Conservation (phyloP, 2,329 filamentous ascomycete species). For the Pyrenophora teres region DNA sequence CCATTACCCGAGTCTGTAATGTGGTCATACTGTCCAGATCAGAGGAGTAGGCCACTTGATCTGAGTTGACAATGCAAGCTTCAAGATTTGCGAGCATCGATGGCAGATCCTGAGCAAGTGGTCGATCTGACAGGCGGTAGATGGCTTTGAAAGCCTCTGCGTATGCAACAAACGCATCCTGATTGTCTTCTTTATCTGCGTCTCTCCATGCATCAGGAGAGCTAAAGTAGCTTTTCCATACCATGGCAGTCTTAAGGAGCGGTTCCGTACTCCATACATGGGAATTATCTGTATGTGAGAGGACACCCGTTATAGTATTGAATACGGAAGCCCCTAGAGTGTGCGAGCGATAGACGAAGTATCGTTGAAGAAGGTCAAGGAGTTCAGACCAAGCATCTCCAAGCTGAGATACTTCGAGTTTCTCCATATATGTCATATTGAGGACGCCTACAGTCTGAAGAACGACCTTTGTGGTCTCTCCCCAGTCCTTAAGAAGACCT, state of each 20-base stretch:
- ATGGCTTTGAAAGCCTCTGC: conserved; percentile 75
- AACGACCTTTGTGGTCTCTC: conserved; percentile 48
- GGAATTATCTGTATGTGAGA: conserved; percentile 38
- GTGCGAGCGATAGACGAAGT: conserved; percentile 49
- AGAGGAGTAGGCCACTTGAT: conserved; percentile 67
- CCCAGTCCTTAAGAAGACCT: conserved; percentile 40
- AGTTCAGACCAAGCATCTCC: conserved; percentile 76
- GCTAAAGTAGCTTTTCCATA: conserved; percentile 45
- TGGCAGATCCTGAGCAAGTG: conserved; percentile 65
- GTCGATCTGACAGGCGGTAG: conserved; percentile 72
- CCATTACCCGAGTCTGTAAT: conserved; percentile 71
- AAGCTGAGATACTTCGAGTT: conserved; percentile 71
- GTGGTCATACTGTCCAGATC: conserved; percentile 76
- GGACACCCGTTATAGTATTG: conserved; percentile 45
- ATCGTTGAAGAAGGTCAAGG: conserved; percentile 67
- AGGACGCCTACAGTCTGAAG: conserved; percentile 55
- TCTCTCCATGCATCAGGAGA: conserved; percentile 29
- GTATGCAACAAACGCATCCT: conserved; percentile 85
- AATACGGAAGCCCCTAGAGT: conserved; percentile 51
- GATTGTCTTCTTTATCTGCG: conserved; percentile 58
- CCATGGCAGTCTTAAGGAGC: conserved; percentile 39
- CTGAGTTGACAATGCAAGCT: conserved; percentile 72
- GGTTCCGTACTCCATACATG: conserved; percentile 28
- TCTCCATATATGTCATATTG: conserved; percentile 75
- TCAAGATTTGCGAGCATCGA: conserved; percentile 74